phyloP scores from a whole-genome alignment of 2,329 filamentous ascomycete species.

The Pestalotiopsis sp. region DNA sequence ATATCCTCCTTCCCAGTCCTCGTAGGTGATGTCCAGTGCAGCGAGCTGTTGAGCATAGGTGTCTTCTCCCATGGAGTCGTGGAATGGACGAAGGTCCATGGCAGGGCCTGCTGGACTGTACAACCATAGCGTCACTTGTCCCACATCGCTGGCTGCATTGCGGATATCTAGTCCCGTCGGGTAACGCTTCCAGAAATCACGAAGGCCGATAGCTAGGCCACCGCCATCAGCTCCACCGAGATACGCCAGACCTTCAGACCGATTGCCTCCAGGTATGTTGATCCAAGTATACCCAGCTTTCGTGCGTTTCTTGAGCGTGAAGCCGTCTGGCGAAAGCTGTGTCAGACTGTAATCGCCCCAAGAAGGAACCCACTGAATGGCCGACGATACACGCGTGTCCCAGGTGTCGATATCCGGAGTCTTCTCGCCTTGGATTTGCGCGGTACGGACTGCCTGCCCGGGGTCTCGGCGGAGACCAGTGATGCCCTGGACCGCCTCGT shows the following conservation, averaged over 20 bases:
- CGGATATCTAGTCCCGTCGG: constrained; percentile 60
- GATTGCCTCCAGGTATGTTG: constrained; percentile 57
- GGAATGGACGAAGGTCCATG: constrained; percentile 59
- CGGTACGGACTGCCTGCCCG: constrained; percentile 46
- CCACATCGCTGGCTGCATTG: constrained; percentile 49
- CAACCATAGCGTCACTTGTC: constrained; percentile 61
- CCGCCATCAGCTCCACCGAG: constrained; percentile 58
- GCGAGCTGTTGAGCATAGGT: constrained; percentile 61
- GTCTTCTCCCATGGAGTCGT: constrained; percentile 58
- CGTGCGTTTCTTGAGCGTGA: constrained; percentile 62
- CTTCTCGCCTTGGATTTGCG: constrained; percentile 51
- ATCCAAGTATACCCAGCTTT: constrained; percentile 60
- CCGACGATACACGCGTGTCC: constrained; percentile 45
- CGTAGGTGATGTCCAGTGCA: constrained; percentile 64
- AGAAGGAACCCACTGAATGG: constrained; percentile 57
- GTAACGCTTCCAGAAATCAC: constrained; percentile 66
- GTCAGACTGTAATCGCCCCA: constrained; percentile 61
- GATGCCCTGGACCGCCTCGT: constrained; percentile 61
- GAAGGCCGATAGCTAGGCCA: constrained; percentile 60
- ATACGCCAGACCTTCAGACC: constrained; percentile 59
- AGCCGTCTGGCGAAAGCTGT: constrained; percentile 63
- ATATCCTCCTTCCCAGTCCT: constrained; percentile 60
- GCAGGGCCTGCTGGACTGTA: constrained; percentile 60
- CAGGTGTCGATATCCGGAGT: constrained; percentile 47
- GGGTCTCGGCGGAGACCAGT: constrained; percentile 61